phyloP scores from a whole-genome alignment of 306 rosid genomes.

The Malus orientalis region DNA sequence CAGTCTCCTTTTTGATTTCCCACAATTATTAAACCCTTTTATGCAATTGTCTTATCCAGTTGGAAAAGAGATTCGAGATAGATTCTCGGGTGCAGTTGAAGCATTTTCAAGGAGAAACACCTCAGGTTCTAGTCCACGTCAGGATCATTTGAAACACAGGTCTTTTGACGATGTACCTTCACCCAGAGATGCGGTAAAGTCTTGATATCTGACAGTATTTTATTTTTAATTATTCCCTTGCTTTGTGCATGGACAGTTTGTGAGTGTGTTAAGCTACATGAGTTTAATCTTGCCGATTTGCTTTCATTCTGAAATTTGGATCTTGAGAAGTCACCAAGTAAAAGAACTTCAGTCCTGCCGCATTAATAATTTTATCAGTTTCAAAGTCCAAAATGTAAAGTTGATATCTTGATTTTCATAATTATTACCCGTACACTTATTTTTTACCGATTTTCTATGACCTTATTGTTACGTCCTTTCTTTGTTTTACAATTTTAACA shows the following conservation, averaged over 20 bases:
- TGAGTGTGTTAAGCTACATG: neutral
- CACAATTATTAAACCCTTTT: constrained; percentile 14
- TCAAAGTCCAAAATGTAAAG: neutral
- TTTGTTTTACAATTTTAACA: neutral
- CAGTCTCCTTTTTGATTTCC: neutral
- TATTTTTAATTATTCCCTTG: neutral
- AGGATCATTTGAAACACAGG: constrained; percentile 53
- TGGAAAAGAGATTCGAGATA: constrained; percentile 82
- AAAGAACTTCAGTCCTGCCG: neutral
- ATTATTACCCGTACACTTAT: neutral
- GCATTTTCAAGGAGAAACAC: constrained; percentile 62
- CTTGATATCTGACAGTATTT: constrained; percentile 2
- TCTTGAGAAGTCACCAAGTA: neutral
- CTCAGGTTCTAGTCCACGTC: constrained; percentile 53
- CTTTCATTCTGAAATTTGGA: neutral
- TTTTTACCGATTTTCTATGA: neutral
- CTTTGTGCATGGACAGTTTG: neutral
- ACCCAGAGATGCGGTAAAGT: constrained; percentile 61
- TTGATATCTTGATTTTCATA: neutral
- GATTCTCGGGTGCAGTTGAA: constrained; percentile 86
- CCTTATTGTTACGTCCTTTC: neutral
- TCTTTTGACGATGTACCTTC: constrained; percentile 48
- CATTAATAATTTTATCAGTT: neutral
- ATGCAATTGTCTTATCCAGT: constrained; percentile 41
- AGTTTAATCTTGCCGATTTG: neutral